A percentile compares a stretch with the other conserved stretches of the same genome.
Conservation (phyloP, 2,329 filamentous ascomycete species). For the Fusarium udum region DNA sequence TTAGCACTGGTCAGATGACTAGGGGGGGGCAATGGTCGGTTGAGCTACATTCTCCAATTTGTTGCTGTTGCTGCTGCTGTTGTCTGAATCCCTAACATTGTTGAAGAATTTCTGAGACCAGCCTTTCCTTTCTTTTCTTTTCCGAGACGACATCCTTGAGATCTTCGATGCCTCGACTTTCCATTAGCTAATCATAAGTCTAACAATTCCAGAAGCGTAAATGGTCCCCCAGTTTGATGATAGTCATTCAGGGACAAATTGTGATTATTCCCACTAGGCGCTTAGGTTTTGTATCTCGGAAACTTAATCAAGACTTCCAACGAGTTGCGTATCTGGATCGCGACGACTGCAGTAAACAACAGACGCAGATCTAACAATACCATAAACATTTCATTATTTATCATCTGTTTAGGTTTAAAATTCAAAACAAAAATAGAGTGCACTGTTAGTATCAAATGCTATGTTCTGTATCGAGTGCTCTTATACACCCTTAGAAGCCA, state of each 20-base stretch:
- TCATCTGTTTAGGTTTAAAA: background rate
- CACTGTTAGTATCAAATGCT: background rate
- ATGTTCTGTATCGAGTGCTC: background rate
- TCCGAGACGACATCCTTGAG: background rate
- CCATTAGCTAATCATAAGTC: background rate
- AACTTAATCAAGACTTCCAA: background rate
- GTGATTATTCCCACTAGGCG: background rate
- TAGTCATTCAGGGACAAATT: background rate
- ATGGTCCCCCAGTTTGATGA: background rate
- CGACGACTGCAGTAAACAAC: background rate
- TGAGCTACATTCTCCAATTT: too few relatives aligned
- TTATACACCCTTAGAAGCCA: background rate
- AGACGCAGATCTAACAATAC: too few relatives aligned
- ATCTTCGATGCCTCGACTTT: background rate
- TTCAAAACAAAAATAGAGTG: background rate
- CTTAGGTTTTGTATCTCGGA: background rate
- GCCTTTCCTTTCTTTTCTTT: background rate
- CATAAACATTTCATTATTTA: background rate
- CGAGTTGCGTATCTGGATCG: background rate
- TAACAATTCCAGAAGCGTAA: background rate
- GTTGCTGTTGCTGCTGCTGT: background rate
- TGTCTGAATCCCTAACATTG: background rate
- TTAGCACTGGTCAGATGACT: too few relatives aligned
- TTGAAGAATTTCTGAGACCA: slow-evolving; percentile 19
- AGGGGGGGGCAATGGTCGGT: too few relatives aligned